Evolutionary conservation across 768 basidiomycete species (phyloP).

Genomic region (Mycena amicta): DNA sequence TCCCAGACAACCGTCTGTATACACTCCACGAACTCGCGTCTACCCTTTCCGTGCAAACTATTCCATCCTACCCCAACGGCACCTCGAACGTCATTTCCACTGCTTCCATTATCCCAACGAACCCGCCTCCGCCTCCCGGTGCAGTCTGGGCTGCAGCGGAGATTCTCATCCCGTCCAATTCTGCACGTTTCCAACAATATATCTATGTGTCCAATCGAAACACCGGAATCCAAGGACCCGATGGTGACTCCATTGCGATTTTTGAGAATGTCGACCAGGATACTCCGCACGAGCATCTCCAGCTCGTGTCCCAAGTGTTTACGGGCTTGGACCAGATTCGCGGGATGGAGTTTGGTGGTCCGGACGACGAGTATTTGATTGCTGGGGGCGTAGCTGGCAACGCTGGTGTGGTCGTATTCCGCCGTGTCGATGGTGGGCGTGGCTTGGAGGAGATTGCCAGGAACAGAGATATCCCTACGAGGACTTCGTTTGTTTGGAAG

Average conservation of each 20-base stretch:
- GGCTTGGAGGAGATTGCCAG: conserved; percentile 54
- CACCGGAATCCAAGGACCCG: conserved; percentile 33
- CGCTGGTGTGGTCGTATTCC: conserved; percentile 59
- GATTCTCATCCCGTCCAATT: conserved; percentile 43
- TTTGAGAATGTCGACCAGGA: conserved; percentile 45
- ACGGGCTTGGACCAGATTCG: conserved; percentile 51
- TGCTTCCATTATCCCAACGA: conserved; percentile 40
- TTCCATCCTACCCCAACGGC: conserved; percentile 43
- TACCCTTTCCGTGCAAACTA: conserved; percentile 44
- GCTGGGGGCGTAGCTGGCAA: conserved; percentile 36
- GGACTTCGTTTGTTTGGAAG: conserved; percentile 60
- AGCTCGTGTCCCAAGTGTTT: conserved; percentile 47
- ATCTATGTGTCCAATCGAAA: conserved; percentile 54
- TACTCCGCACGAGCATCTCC: conserved; percentile 32
- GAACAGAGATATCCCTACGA: conserved; percentile 54
- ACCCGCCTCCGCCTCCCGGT: conserved; percentile 37
- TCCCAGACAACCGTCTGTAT: conserved; percentile 44
- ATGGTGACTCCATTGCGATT: conserved; percentile 55
- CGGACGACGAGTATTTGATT: neutral
- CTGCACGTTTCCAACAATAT: conserved; percentile 36
- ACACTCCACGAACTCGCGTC: conserved; percentile 48
- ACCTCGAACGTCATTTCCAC: conserved; percentile 41
- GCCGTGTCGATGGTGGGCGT: conserved; percentile 55
- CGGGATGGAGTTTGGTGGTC: conserved; percentile 43
- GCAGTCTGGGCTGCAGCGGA: conserved; percentile 47